Percentiles rank a stretch among this genome's conserved stretches.
Evolutionary conservation across 768 basidiomycete genomes (phyloP).

Genomic region (Phaffia tasmanica): DNA sequence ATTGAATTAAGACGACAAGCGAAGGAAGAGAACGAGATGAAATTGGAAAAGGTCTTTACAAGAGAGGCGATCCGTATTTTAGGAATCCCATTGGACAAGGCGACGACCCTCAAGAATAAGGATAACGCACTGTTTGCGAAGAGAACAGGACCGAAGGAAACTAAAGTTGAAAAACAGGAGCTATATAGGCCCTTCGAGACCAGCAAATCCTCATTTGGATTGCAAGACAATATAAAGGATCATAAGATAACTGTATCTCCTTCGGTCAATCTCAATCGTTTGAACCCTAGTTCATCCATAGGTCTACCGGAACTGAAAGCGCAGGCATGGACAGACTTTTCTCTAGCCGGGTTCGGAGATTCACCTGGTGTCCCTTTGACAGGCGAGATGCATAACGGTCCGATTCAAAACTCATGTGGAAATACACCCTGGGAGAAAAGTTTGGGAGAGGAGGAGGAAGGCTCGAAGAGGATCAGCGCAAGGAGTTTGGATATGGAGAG

Average conservation of each 20-base stretch:
- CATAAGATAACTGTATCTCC: background rate
- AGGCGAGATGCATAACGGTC: no score
- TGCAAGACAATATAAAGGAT: background rate
- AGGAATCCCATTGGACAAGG: no score
- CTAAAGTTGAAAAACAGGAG: background rate
- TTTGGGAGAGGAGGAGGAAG: no score
- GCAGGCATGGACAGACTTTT: constrained; percentile 5
- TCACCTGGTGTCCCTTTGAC: background rate
- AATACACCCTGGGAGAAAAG: no score
- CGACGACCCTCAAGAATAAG: background rate
- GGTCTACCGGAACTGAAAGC: background rate
- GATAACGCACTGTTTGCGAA: background rate
- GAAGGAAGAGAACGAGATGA: background rate
- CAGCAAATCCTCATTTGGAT: background rate
- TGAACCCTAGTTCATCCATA: background rate
- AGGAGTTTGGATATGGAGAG: no score
- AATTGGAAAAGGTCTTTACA: constrained; percentile 2
- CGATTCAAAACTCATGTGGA: no score
- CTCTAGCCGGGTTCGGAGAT: constrained; percentile 2
- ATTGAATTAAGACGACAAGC: no score
- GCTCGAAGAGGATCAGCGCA: no score
- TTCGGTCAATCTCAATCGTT: background rate
- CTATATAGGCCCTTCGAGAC: constrained; percentile 9
- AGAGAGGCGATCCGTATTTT: constrained; percentile 1
- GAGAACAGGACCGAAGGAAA: background rate